Conservation (phyloP, 805 yeast species). For the Pichia eremophila region DNA sequence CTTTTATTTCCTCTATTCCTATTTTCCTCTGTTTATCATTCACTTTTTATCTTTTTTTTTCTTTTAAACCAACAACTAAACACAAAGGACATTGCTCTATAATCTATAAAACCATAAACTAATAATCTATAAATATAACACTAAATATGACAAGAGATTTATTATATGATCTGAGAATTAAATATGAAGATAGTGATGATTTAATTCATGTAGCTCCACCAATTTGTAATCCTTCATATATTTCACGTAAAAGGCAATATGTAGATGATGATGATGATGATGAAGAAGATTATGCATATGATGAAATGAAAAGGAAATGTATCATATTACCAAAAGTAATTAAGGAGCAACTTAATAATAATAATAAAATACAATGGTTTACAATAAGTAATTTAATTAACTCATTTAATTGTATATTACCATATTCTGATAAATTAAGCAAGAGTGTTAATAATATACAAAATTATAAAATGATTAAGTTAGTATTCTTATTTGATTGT, state of each 20-base stretch:
- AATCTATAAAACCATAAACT: no score
- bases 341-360: conserved; percentile 1
- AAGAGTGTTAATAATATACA: not conserved
- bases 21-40: no score
- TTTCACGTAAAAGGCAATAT: not conserved
- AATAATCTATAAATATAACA: no score
- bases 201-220: not conserved
- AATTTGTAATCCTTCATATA: not conserved
- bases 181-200: not conserved
- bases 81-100: no score
- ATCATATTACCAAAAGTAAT: not conserved
- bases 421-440: not conserved
- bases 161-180: not conserved
- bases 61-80: no score
- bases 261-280: not conserved
- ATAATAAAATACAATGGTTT: conserved; percentile 1
- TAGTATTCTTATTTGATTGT: conserved; percentile 3
- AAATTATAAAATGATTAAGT: not conserved
- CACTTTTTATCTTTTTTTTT: no score
- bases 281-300: not conserved
- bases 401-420: not conserved
- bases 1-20: no score
- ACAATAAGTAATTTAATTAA: not conserved
- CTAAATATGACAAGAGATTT: not conserved
- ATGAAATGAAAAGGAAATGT: not conserved